Conservation (phyloP, 208 protist species). For the Phytomonas sp. region DNA sequence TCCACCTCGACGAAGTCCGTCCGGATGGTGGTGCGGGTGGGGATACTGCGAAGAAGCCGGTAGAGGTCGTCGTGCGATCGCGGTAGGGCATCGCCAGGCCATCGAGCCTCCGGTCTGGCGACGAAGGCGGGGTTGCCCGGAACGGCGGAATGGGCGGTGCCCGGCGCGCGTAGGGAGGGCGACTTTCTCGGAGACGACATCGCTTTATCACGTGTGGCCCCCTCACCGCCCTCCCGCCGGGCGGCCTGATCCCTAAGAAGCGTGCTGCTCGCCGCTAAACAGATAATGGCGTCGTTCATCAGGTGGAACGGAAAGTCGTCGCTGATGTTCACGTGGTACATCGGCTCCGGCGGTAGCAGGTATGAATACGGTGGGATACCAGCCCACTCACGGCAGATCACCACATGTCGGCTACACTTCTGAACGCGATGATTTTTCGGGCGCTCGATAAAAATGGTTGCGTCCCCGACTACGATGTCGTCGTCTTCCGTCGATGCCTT, state of each 20-base stretch:
- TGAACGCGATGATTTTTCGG: slow-evolving; percentile 42
- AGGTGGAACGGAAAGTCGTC: slow-evolving; percentile 43
- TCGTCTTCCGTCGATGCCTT: not conserved
- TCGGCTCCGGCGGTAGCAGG: slow-evolving; percentile 70
- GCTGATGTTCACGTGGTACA: slow-evolving; percentile 54
- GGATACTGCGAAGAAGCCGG: slow-evolving; percentile 29
- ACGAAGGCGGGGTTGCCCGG: not conserved
- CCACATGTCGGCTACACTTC: slow-evolving; percentile 51
- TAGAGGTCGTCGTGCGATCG: slow-evolving; percentile 23
- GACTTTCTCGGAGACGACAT: not conserved
- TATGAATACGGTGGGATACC: slow-evolving; percentile 62
- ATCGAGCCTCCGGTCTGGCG: not conserved
- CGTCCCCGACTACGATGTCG: slow-evolving; percentile 2
- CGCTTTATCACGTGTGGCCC: not conserved
- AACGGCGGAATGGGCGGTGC: not conserved
- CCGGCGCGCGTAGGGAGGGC: not conserved
- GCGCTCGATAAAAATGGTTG: slow-evolving; percentile 56
- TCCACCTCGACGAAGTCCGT: slow-evolving; percentile 76
- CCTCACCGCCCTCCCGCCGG: not conserved
- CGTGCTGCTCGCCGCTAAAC: slow-evolving; percentile 34
- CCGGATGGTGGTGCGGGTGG: slow-evolving; percentile 35
- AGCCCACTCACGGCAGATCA: slow-evolving; percentile 29
- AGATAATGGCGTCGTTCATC: slow-evolving; percentile 63
- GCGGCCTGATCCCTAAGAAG: not conserved
- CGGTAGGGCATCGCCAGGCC: slow-evolving; percentile 15